A percentile compares a stretch with the other conserved stretches of the same genome.
phyloP scores from a whole-genome alignment of 2,329 filamentous ascomycete genomes.

The Penicillium thymicola region DNA sequence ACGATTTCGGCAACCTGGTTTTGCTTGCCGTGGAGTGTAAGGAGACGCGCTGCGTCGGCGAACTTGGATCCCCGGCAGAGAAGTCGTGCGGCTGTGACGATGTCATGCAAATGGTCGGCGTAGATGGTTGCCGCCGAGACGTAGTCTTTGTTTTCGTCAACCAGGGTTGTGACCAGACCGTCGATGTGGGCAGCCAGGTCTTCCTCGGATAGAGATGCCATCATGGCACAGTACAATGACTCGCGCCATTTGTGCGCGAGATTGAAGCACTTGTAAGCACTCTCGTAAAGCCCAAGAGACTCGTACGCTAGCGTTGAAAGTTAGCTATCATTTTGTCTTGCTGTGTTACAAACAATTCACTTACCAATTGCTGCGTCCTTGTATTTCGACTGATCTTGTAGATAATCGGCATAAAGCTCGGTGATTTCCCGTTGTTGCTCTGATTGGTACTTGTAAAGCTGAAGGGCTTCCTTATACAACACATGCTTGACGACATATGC shows the following conservation, averaged over 20 bases:
- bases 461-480: conserved; percentile 74
- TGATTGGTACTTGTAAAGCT: conserved; percentile 78
- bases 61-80: conserved; percentile 88
- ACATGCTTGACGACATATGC: conserved; percentile 74
- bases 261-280: conserved; percentile 79
- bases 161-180: conserved; percentile 71
- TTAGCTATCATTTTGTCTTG: conserved; percentile 1
- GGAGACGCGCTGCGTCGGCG: conserved; percentile 78
- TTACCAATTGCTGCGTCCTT: conserved; percentile 74
- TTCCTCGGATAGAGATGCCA: conserved; percentile 59
- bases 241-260: conserved; percentile 88
- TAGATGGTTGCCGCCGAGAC: conserved; percentile 74
- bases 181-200: conserved; percentile 67
- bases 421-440: conserved; percentile 66
- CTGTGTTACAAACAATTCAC: conserved; percentile 7
- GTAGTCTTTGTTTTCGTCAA: conserved; percentile 78
- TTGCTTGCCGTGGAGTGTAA: conserved; percentile 58
- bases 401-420: conserved; percentile 71
- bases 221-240: conserved; percentile 73
- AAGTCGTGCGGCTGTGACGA: conserved; percentile 66
- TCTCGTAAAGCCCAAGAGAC: conserved; percentile 68
- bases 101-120: conserved; percentile 72
- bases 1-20: conserved; percentile 66
- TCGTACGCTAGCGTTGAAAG: conserved; percentile 63
- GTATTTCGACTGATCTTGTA: conserved; percentile 71